These are phyloP conservation scores for Poa annua DNA, from an alignment of 176 grass and related monocot species.

Conservation along the genomic window DNA sequence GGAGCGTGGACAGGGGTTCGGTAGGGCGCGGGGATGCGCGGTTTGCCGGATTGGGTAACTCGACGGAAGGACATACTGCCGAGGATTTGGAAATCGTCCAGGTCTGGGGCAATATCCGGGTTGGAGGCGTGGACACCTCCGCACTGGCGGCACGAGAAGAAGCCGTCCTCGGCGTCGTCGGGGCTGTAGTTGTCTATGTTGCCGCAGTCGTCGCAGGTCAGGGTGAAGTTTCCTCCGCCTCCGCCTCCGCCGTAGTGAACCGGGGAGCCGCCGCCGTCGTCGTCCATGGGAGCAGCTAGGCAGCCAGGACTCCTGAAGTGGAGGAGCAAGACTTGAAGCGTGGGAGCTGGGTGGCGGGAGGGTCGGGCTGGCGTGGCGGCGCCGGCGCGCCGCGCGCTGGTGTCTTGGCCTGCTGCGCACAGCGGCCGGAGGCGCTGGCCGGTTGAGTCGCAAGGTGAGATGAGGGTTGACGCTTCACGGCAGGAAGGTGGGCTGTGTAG, in stretches of 20 bases:
- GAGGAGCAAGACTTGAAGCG: not conserved
- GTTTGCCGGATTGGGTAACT: slow-evolving; percentile 19
- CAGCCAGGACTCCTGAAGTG: not conserved
- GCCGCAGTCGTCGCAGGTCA: slow-evolving; percentile 59
- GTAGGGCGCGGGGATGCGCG: slow-evolving; percentile 27
- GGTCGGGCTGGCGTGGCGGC: not conserved
- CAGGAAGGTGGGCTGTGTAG: not conserved
- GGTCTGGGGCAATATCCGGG: slow-evolving; percentile 53
- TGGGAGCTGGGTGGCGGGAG: not conserved
- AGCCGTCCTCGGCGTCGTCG: slow-evolving; percentile 57
- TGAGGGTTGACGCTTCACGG: not conserved
- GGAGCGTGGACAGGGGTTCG: slow-evolving; percentile 7
- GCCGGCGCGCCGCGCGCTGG: not conserved
- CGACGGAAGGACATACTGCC: slow-evolving; percentile 25
- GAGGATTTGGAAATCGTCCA: slow-evolving; percentile 19
- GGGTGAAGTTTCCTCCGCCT: not conserved
- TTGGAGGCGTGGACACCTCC: slow-evolving; percentile 47
- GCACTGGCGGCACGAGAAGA: slow-evolving; percentile 65
- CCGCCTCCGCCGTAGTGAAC: not conserved
- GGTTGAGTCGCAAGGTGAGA: not conserved
- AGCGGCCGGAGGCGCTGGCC: not conserved
- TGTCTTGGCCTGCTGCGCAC: not conserved
- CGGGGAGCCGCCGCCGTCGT: slow-evolving; percentile 24
- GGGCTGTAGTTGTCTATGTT: slow-evolving; percentile 4
- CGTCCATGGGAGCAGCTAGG: slow-evolving; percentile 34